phyloP scores from a whole-genome alignment of 345 rosid genomes.

The Litchi chinensis region DNA sequence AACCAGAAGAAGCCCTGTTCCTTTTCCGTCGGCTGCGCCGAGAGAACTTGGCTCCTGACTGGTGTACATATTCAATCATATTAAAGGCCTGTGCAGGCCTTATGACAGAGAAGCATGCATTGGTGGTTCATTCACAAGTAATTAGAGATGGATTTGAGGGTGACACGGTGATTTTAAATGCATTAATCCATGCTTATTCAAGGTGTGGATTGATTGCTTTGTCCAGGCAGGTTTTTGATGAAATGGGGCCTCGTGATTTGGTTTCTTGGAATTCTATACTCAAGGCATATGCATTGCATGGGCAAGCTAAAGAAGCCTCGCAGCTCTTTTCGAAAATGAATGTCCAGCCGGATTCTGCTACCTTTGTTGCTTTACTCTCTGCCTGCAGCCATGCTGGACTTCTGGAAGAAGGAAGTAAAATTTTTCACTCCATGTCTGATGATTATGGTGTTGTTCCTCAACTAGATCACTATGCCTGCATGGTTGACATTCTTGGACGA shows the following conservation, averaged over 20 bases:
- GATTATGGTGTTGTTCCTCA: slow-evolving; percentile 55
- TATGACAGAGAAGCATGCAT: slow-evolving; percentile 57
- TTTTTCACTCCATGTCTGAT: slow-evolving; percentile 61
- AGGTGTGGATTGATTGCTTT: slow-evolving; percentile 70
- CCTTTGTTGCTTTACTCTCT: slow-evolving; percentile 76
- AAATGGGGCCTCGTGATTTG: slow-evolving; percentile 53
- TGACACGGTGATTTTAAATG: slow-evolving; percentile 66
- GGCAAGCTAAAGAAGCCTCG: slow-evolving; percentile 68
- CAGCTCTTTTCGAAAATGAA: slow-evolving; percentile 61
- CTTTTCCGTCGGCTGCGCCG: slow-evolving; percentile 54
- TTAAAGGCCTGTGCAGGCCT: slow-evolving; percentile 87
- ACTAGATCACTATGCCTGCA: slow-evolving; percentile 85
- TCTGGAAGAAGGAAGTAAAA: slow-evolving; percentile 66
- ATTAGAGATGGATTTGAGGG: slow-evolving; percentile 60
- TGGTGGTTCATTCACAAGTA: slow-evolving; percentile 63
- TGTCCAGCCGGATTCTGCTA: slow-evolving; percentile 67
- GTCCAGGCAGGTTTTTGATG: slow-evolving; percentile 66
- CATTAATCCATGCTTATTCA: slow-evolving; percentile 83
- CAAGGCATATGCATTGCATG: slow-evolving; percentile 81
- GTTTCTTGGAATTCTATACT: slow-evolving; percentile 92
- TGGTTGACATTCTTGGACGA: slow-evolving; percentile 82
- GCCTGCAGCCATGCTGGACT: slow-evolving; percentile 90
- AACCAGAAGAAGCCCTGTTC: slow-evolving; percentile 65
- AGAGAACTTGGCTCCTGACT: slow-evolving; percentile 62
- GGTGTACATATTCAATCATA: slow-evolving; percentile 74